Evolutionary conservation across 2,329 filamentous ascomycete species (phyloP).

Genomic region (Cladosporium sp.): DNA sequence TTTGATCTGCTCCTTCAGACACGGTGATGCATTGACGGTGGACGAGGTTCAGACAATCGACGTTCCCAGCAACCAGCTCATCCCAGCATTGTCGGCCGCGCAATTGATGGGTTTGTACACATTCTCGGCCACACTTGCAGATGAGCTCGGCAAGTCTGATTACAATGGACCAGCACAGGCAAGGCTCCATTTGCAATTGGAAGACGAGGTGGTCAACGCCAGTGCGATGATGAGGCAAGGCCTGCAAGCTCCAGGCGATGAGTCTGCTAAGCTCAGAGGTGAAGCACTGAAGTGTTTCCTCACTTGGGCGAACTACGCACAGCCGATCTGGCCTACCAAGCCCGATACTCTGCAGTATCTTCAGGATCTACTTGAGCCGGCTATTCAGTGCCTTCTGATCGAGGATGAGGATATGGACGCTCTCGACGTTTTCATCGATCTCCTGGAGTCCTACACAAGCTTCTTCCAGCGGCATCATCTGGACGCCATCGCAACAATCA

Average conservation of each 20-base stretch:
- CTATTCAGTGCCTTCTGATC: slow-evolving; percentile 62
- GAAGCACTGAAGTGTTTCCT: slow-evolving; percentile 38
- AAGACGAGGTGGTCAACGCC: slow-evolving; percentile 11
- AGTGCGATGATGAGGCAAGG: slow-evolving; percentile 12
- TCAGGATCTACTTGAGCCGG: slow-evolving; percentile 59
- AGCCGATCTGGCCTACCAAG: slow-evolving; percentile 61
- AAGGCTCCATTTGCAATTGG: slow-evolving; percentile 44
- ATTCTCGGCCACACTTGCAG: slow-evolving; percentile 64
- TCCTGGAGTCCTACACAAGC: slow-evolving; percentile 63
- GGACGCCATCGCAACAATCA: slow-evolving; percentile 57
- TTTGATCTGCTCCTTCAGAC: slow-evolving; percentile 30
- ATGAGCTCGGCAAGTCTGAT: slow-evolving; percentile 69
- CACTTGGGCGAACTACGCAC: slow-evolving; percentile 73
- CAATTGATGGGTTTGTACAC: slow-evolving; percentile 59
- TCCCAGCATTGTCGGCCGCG: slow-evolving; percentile 33
- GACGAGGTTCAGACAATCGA: slow-evolving; percentile 8
- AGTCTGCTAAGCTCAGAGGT: slow-evolving; percentile 20
- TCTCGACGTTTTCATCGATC: slow-evolving; percentile 64
- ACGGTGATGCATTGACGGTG: slow-evolving; percentile 24
- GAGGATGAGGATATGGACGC: slow-evolving; percentile 61
- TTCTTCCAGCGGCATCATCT: slow-evolving; percentile 64
- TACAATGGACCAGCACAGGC: slow-evolving; percentile 41
- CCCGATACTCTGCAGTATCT: slow-evolving; percentile 60
- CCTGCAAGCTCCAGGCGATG: slow-evolving; percentile 6
- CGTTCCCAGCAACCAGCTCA: slow-evolving; percentile 25